phyloP scores from a whole-genome alignment of 768 basidiomycete species.

The Termitomyces titanicus region DNA sequence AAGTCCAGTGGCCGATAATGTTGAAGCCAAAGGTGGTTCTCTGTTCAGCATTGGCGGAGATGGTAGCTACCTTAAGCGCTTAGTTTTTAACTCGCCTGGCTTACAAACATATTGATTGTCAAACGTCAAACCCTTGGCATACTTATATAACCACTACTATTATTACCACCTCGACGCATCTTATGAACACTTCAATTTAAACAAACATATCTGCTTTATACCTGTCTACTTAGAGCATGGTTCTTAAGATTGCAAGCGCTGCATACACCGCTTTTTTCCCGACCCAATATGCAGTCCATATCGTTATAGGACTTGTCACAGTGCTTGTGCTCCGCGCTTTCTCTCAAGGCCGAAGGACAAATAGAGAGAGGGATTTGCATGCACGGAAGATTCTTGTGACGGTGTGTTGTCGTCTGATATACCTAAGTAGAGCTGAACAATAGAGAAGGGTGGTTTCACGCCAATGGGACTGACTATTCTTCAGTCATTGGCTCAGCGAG shows the following conservation, averaged over 20 bases:
- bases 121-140: not conserved
- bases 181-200: not conserved
- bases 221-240: constrained; percentile 33
- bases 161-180: not conserved
- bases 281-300: constrained; percentile 54
- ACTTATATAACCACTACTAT: too few relatives aligned
- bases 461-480: constrained; percentile 68
- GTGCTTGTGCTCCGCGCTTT: constrained; percentile 53
- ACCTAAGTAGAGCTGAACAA: not conserved
- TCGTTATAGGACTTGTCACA: constrained; percentile 36
- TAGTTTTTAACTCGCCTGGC: not conserved
- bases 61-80: too few relatives aligned
- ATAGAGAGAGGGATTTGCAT: constrained; percentile 72
- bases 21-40: constrained; percentile 19
- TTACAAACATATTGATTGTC: not conserved
- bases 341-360: constrained; percentile 67
- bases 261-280: constrained; percentile 44
- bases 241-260: constrained; percentile 44
- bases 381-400: constrained; percentile 69
- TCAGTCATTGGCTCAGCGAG: constrained; percentile 63
- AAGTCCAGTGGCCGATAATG: constrained; percentile 4
- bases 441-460: constrained; percentile 65
- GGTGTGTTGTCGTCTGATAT: constrained; percentile 33
- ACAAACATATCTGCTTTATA: not conserved
- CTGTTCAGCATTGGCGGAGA: constrained; percentile 9